Percentiles rank a stretch among this genome's conserved stretches.
phyloP scores from a whole-genome alignment of 208 protist genomes.

The Acanthamoeba royreba region DNA sequence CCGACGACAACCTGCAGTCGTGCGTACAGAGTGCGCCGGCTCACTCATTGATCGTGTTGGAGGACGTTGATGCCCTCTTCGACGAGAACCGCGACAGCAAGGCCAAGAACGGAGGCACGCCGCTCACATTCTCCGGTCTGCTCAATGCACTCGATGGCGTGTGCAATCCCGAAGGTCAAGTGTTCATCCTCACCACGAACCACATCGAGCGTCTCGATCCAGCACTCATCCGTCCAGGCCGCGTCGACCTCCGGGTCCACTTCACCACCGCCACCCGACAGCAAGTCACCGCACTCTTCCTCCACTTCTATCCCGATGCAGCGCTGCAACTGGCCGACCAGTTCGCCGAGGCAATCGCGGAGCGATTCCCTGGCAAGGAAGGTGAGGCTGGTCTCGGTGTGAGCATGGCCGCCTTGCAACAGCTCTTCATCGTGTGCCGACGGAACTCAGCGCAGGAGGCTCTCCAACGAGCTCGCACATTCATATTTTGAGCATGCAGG shows the following conservation, averaged over 20 bases:
- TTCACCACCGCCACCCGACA: conserved; percentile 77
- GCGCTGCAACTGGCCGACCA: background rate
- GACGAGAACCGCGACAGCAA: conserved; percentile 44
- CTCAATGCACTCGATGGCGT: conserved; percentile 95
- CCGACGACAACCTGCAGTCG: background rate
- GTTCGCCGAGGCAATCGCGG: background rate
- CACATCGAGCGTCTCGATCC: conserved; percentile 92
- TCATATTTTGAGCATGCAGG: background rate
- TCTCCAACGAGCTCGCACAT: background rate
- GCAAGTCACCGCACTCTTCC: conserved; percentile 86
- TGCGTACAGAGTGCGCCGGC: conserved; percentile 82
- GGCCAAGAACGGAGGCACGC: background rate
- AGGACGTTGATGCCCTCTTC: conserved; percentile 94
- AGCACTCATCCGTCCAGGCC: conserved; percentile 91
- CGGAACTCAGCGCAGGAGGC: background rate
- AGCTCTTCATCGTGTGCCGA: background rate
- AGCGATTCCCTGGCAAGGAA: background rate
- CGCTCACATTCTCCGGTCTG: conserved; percentile 90
- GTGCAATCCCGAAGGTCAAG: conserved; percentile 87
- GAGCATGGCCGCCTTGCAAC: background rate
- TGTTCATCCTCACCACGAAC: conserved; percentile 97
- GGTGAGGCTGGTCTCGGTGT: background rate
- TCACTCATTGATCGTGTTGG: conserved; percentile 89
- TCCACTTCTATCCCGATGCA: conserved; percentile 78
- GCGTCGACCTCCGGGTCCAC: conserved; percentile 89